A percentile compares a stretch with the other conserved stretches of the same genome.
Conservation (phyloP, 352 stramenopile species). For the Phytopythium ostracodes region DNA sequence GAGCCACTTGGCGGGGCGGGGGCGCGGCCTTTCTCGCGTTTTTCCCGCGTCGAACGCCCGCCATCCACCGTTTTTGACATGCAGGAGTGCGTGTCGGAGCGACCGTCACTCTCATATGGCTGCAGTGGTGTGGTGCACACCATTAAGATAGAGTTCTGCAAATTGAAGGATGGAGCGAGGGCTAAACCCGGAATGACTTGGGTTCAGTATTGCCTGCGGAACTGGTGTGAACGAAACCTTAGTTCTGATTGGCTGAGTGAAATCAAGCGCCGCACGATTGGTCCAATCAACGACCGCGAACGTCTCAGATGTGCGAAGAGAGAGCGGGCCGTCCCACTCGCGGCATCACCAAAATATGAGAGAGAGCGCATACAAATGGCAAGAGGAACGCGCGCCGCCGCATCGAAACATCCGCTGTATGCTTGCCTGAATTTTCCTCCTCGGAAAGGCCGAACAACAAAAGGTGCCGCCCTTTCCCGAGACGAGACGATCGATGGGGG, state of each 20-base stretch:
- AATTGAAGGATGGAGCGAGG: neutral
- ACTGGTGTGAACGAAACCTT: too few relatives aligned
- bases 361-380: too few relatives aligned
- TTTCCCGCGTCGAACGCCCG: neutral
- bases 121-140: neutral
- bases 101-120: neutral
- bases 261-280: neutral
- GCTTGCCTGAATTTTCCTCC: too few relatives aligned
- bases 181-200: neutral
- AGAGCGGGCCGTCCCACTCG: too few relatives aligned
- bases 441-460: neutral
- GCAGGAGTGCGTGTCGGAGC: neutral
- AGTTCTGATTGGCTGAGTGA: neutral
- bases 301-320: slow-evolving; percentile 1
- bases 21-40: neutral
- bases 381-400: too few relatives aligned
- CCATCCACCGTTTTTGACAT: neutral
- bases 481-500: neutral
- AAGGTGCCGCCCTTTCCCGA: neutral
- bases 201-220: too few relatives aligned
- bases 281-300: neutral
- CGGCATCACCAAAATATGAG: too few relatives aligned
- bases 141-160: neutral
- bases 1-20: neutral
- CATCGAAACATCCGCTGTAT: too few relatives aligned